A percentile compares a stretch with the other conserved stretches of the same genome.
Conservation (phyloP, 225 moss, liverwort and hornwort species). For the Lunularia cruciata region DNA sequence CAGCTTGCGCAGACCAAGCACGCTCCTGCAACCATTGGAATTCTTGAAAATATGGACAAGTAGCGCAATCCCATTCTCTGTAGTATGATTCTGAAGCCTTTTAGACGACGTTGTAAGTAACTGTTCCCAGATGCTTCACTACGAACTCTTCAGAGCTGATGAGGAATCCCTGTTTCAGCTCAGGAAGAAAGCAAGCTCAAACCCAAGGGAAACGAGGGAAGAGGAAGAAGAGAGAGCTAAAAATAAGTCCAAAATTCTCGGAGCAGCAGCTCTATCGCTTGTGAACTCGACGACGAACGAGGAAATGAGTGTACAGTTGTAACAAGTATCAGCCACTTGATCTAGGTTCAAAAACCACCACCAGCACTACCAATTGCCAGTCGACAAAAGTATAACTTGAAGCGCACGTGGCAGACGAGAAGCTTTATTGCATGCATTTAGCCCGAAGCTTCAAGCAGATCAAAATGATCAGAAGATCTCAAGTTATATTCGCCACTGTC, state of each 20-base stretch:
- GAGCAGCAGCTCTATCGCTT: neutral
- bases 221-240: neutral
- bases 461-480: constrained; percentile 15
- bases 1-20: neutral
- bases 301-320: constrained; percentile 9
- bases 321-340: neutral
- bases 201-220: neutral
- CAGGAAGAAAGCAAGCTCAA: neutral
- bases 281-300: neutral
- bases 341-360: neutral
- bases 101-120: neutral
- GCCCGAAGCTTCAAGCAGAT: constrained; percentile 10
- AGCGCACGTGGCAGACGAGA: constrained; percentile 12
- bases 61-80: constrained; percentile 25
- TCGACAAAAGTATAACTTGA: neutral
- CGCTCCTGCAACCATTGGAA: constrained; percentile 3
- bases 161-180: neutral
- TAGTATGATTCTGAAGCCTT: neutral
- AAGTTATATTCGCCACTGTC: constrained; percentile 20
- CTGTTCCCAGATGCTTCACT: neutral
- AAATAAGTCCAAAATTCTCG: neutral
- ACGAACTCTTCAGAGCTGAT: neutral
- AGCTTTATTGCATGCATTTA: constrained; percentile 8
- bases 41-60: neutral
- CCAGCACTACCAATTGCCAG: constrained; percentile 7